Percentiles rank a stretch among this genome's conserved stretches.
Evolutionary conservation across 1,284 basidiomycete species (phyloP).

Genomic region (Sutorius eximius): DNA sequence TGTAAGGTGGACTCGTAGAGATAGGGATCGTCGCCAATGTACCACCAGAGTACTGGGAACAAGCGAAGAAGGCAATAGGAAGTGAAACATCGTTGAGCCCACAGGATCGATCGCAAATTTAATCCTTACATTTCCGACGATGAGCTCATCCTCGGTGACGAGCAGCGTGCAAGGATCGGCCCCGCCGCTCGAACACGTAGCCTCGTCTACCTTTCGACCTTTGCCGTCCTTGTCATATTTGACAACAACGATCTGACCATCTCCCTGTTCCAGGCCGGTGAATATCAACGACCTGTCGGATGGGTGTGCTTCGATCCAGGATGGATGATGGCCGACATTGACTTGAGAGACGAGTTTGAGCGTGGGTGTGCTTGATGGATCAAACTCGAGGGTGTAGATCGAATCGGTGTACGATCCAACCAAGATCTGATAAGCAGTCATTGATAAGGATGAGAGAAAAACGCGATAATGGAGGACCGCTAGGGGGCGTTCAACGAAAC

Average conservation of each 20-base stretch:
- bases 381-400: constrained; percentile 53
- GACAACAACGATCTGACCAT: constrained; percentile 58
- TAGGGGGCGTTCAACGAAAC: too few relatives aligned
- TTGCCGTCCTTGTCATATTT: constrained; percentile 44
- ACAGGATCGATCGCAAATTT: background rate
- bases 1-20: constrained; percentile 45
- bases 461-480: background rate
- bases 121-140: constrained; percentile 66
- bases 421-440: constrained; percentile 45
- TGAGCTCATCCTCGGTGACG: constrained; percentile 49
- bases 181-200: constrained; percentile 44
- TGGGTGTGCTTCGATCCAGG: constrained; percentile 66
- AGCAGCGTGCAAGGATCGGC: constrained; percentile 59
- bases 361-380: constrained; percentile 33
- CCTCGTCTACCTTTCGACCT: constrained; percentile 33
- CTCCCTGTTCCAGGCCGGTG: constrained; percentile 54
- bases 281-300: constrained; percentile 54
- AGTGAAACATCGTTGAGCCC: background rate
- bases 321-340: constrained; percentile 61
- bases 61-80: too few relatives aligned
- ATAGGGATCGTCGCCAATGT: constrained; percentile 52
- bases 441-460: background rate
- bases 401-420: constrained; percentile 65
- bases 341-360: constrained; percentile 47
- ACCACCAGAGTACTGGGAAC: constrained; percentile 61